Conservation (phyloP, 1,284 basidiomycete genomes). For the Cutaneotrichosporon sp. region DNA sequence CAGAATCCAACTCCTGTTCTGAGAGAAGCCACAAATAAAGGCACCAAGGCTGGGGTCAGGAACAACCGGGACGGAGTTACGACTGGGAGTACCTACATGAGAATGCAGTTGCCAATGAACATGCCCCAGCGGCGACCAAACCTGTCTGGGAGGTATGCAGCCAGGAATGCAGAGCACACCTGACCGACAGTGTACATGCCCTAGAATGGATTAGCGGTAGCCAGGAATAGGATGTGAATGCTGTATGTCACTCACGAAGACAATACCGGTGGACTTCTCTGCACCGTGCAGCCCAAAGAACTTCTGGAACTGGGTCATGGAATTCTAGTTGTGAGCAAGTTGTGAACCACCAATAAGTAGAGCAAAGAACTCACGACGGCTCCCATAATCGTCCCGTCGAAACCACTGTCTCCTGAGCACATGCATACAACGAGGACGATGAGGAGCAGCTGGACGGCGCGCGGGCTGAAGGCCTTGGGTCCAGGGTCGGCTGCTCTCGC, state of each 20-base stretch:
- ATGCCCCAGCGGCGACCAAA: conserved; percentile 57
- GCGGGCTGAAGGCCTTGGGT: background rate
- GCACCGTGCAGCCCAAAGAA: conserved; percentile 8
- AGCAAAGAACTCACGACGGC: conserved; percentile 5
- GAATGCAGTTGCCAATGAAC: conserved; percentile 53
- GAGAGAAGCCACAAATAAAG: conserved; percentile 54
- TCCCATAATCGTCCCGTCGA: conserved; percentile 20
- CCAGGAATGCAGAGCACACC: conserved; percentile 42
- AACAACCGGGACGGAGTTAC: background rate
- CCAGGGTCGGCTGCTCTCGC: conserved; percentile 56
- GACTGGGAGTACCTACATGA: conserved; percentile 47
- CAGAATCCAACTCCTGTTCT: conserved; percentile 51
- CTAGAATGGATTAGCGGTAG: conserved; percentile 3
- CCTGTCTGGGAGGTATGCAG: conserved; percentile 52
- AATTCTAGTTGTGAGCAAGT: too few relatives aligned
- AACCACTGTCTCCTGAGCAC: conserved; percentile 42
- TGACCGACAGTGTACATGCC: conserved; percentile 55
- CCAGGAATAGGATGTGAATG: background rate
- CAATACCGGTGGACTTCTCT: conserved; percentile 15
- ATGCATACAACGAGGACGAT: conserved; percentile 53
- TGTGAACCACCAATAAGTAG: too few relatives aligned
- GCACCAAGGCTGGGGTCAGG: conserved; percentile 49
- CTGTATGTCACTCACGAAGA: conserved; percentile 13
- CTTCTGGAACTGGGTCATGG: conserved; percentile 13
- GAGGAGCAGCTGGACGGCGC: conserved; percentile 28